phyloP scores from a whole-genome alignment of 1,284 basidiomycete species.

The Clitocybe nebularis region DNA sequence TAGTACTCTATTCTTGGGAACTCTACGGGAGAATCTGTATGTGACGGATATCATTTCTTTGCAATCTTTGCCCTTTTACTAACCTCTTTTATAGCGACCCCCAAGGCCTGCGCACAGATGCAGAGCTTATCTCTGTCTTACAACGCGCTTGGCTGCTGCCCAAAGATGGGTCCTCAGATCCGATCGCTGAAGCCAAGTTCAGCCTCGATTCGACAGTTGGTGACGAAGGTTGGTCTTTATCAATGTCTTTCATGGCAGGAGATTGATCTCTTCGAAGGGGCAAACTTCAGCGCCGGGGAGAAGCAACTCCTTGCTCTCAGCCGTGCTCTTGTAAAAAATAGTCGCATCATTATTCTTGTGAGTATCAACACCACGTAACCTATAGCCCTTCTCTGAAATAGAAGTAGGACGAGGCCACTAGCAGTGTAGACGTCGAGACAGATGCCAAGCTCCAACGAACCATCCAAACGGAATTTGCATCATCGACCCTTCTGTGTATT shows the following conservation, averaged over 20 bases:
- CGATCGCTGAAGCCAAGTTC: slow-evolving; percentile 57
- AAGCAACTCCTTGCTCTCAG: slow-evolving; percentile 74
- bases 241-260: not conserved
- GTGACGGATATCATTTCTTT: slow-evolving; percentile 25
- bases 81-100: slow-evolving; percentile 45
- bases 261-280: slow-evolving; percentile 32
- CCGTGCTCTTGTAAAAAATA: slow-evolving; percentile 68
- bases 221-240: slow-evolving; percentile 48
- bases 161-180: slow-evolving; percentile 42
- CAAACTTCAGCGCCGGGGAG: slow-evolving; percentile 77
- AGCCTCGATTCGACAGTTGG: slow-evolving; percentile 60
- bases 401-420: not conserved
- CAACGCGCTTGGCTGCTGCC: slow-evolving; percentile 63
- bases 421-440: slow-evolving; percentile 78
- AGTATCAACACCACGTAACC: slow-evolving; percentile 24
- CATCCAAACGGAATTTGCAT: slow-evolving; percentile 67
- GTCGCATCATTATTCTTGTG: slow-evolving; percentile 66
- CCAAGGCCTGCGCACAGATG: slow-evolving; percentile 45
- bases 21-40: slow-evolving; percentile 65
- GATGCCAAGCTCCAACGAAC: slow-evolving; percentile 75
- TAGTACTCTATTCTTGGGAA: slow-evolving; percentile 59
- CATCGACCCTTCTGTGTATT: slow-evolving; percentile 60
- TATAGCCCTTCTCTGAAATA: too few relatives aligned
- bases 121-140: slow-evolving; percentile 42
- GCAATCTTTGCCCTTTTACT: not conserved